These are phyloP conservation scores for Schoenoplectus tabernaemontani DNA, from an alignment of 202 grass and related monocot species.

Conservation along the genomic window DNA sequence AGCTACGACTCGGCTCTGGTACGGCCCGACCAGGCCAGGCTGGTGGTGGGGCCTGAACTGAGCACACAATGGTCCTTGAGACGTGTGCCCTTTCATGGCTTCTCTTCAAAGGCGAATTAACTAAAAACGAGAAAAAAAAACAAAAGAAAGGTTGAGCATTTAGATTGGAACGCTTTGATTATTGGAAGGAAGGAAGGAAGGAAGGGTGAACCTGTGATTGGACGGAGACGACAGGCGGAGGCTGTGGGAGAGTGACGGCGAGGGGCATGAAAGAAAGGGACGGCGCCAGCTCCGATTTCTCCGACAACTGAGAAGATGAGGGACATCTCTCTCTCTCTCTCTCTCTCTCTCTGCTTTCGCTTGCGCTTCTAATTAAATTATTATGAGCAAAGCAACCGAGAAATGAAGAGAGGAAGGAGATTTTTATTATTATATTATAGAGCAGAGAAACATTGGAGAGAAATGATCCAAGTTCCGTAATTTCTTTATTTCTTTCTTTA, in stretches of 20 bases:
- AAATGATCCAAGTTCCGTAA: no score
- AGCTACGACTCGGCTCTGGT: constrained; percentile 33
- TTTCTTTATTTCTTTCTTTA: no score
- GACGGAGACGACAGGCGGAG: constrained; percentile 19
- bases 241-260: no score
- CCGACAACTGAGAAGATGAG: constrained; percentile 50
- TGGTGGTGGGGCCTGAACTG: constrained; percentile 49
- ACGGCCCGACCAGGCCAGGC: constrained; percentile 90
- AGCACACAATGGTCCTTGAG: constrained; percentile 53
- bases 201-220: constrained; percentile 54
- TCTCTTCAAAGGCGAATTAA: constrained; percentile 50
- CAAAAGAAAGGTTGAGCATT: no score
- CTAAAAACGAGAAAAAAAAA: constrained; percentile 30
- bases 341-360: no score
- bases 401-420: neutral
- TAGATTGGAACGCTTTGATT: no score
- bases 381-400: neutral
- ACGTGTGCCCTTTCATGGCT: constrained; percentile 50
- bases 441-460: no score
- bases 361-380: no score
- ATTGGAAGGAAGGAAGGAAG: neutral
- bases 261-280: constrained; percentile 50
- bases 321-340: no score
- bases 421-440: no score
- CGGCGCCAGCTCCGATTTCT: constrained; percentile 40